These are phyloP conservation scores for Pseudozyma pruni DNA, from an alignment of 1,284 basidiomycete genomes.

Conservation along the genomic window DNA sequence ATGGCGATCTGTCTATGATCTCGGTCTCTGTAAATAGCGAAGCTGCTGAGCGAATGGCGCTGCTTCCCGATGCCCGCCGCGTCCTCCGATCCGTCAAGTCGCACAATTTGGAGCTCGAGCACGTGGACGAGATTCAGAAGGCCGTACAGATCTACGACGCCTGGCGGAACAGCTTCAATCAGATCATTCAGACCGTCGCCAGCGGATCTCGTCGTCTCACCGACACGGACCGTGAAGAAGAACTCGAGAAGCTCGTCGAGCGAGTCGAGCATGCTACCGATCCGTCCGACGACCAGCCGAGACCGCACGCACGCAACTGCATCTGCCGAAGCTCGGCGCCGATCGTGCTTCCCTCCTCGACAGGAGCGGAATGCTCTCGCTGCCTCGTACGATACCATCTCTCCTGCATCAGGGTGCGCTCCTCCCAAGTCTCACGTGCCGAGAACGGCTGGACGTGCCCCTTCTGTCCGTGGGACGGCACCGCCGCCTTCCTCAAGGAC, in stretches of 20 bases:
- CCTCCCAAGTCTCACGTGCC: conserved; percentile 31
- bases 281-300: conserved; percentile 38
- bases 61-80: conserved; percentile 52
- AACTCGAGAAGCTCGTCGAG: conserved; percentile 45
- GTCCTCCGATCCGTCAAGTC: conserved; percentile 37
- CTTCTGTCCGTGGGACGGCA: conserved; percentile 51
- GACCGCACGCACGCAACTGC: conserved; percentile 45
- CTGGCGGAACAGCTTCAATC: conserved; percentile 44
- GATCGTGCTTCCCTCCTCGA: conserved; percentile 23
- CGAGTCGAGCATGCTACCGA: conserved; percentile 36
- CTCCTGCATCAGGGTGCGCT: conserved; percentile 50
- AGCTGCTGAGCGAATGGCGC: conserved; percentile 28
- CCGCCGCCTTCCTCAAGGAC: conserved; percentile 23
- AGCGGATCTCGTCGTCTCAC: conserved; percentile 22
- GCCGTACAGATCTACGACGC: conserved; percentile 51
- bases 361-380: conserved; percentile 42
- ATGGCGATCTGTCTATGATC: conserved; percentile 43
- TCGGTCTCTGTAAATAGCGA: conserved; percentile 40
- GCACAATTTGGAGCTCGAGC: conserved; percentile 42
- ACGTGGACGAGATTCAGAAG: conserved; percentile 28
- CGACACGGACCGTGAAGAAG: conserved; percentile 28
- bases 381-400: conserved; percentile 56
- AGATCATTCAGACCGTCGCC: conserved; percentile 30
- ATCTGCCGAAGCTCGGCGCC: conserved; percentile 49
- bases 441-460: conserved; percentile 51